Percentiles rank a stretch among this genome's conserved stretches.
These are phyloP conservation scores for Hyaloscypha hepaticicola DNA, from an alignment of 495 filamentous ascomycete genomes.

Conservation along the genomic window DNA sequence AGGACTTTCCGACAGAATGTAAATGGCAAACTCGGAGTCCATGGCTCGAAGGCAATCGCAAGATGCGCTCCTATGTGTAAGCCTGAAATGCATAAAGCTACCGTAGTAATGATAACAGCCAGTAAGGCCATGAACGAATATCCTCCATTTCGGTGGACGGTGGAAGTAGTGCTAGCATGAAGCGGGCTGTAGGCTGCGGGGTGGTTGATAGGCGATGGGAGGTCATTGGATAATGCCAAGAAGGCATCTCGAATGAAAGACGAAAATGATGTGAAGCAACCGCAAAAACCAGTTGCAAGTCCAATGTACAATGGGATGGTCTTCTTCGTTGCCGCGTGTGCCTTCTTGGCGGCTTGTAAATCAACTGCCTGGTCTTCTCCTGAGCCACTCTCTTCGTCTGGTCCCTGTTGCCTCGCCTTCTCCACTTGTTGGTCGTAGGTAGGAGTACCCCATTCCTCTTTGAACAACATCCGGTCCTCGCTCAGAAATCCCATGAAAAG, in stretches of 20 bases:
- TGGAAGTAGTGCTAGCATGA: conserved; percentile 29
- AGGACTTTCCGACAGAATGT: conserved; percentile 55
- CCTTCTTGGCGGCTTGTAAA: conserved; percentile 45
- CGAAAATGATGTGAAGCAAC: conserved; percentile 89
- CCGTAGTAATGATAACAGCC: conserved; percentile 64
- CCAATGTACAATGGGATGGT: conserved; percentile 89
- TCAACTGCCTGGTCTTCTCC: conserved; percentile 30
- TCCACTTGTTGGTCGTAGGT: conserved; percentile 35
- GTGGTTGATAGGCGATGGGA: conserved; percentile 49
- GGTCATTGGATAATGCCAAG: conserved; percentile 76
- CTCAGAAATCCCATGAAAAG: conserved; percentile 82
- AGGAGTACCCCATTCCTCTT: conserved; percentile 57
- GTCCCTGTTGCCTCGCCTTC: conserved; percentile 31
- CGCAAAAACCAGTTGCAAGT: conserved; percentile 90
- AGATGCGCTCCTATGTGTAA: conserved; percentile 76
- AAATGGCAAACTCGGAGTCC: conserved; percentile 59
- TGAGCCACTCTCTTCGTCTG: conserved; percentile 35
- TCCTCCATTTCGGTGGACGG: conserved; percentile 61
- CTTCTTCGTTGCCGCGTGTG: conserved; percentile 65
- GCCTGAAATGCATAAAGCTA: conserved; percentile 66
- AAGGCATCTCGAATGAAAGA: conserved; percentile 85
- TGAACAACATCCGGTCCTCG: conserved; percentile 78
- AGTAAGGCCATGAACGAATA: conserved; percentile 80
- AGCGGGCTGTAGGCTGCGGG: conserved; percentile 29
- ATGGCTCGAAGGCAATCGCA: conserved; percentile 58